Evolutionary conservation across 306 rosid genomes (phyloP), one percentile per base, ranked within the genome.

Genomic region (Amphicarpaea edgeworthii): DNA sequence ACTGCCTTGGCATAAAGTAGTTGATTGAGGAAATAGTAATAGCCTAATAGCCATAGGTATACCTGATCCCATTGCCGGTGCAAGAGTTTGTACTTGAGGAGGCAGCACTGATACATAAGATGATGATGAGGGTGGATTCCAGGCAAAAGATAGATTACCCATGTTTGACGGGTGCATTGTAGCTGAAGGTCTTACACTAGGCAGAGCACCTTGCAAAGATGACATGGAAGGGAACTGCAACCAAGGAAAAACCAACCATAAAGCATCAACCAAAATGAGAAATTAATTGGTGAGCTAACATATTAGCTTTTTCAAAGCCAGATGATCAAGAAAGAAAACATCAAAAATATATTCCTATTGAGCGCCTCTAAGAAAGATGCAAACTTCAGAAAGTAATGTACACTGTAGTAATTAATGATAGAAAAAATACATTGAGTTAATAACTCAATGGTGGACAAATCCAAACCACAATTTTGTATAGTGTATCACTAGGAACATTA

Each of bases 161-260:
- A 83, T 79, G 89, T 88, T 84, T 61, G 94, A 77, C 43, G 83
- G 49, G 51, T 59, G 93, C 83, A 83, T 38, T 72, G 87, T 41
- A 46, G 89, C 88, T 24, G 87, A 77, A 79, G 93, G 81, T 77
- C 73, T 75, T 76, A 84, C 76, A 55, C 77, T 79, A 53, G 95
- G 91, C 68, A 88, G 78, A 51, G 88, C 86, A 79, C 91, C 88
- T 80, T 87, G 94, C 78, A 90, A 76, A 24, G 97, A 81, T 70
- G 80, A 79, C 87, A 81, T 77, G 66, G 94, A 87, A 84, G 96
- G 93, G 84, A 95, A 89, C 98, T 95, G 88, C 90, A 86, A 34
- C 66, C 58, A 40, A 47, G 77, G 62, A 77, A 81, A 81, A 59
- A 79, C 43, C 82, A 28, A 78, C 34, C 61, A 76, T 46, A 74